Evolutionary conservation across 1,284 basidiomycete genomes (phyloP), one percentile per base, ranked within the genome.

Genomic region (Puccinia polysora): DNA sequence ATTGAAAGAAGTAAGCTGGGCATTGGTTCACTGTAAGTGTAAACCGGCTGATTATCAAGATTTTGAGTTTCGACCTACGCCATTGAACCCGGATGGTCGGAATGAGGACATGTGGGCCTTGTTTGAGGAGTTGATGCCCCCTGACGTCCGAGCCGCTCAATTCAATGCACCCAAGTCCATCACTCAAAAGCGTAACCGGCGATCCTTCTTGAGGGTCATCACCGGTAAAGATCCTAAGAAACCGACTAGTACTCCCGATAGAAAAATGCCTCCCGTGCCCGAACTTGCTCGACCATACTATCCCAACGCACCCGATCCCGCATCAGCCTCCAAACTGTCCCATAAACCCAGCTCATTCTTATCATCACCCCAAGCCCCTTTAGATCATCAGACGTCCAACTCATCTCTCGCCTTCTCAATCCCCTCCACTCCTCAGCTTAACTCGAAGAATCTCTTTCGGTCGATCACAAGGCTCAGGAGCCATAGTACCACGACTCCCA

Each of bases 111-210:
- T 75, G 0, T 79, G 78, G 78, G 73, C 76, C 18, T 67, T 78
- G 18, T 74, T 78, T 8, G 77, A 78, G 62, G 78, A 79, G 71
- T 64, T 75, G 2, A 75, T 79, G 15, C 78, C 78, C n/a, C 30
- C 52, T 15, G 78, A 77, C 55, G 78, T 78, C 59, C 70, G 75
- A 23, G 71, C 59, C 45, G 59, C 59, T 4, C 59, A 49, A n/a
- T 28, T n/a, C 2, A 47, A n/a, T 49, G 25, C 59, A 32, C 30
- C 8, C 45, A 47, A 62, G 20, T 2, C 28, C 14, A 30, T 8
- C 12, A 32, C 18, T n/a, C 25, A 34, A 1, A 49, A 49, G 34
- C 1, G n/a, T 25, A 47, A 47, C 14, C 14, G 59, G 43, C 59
- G 59, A 1, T 62, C 59, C n/a, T 62, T 62, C 43, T 43, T 62